Evolutionary conservation across 345 rosid species (phyloP), one percentile per base, ranked within the genome.

Genomic region (Crucihimalaya himalaica): DNA sequence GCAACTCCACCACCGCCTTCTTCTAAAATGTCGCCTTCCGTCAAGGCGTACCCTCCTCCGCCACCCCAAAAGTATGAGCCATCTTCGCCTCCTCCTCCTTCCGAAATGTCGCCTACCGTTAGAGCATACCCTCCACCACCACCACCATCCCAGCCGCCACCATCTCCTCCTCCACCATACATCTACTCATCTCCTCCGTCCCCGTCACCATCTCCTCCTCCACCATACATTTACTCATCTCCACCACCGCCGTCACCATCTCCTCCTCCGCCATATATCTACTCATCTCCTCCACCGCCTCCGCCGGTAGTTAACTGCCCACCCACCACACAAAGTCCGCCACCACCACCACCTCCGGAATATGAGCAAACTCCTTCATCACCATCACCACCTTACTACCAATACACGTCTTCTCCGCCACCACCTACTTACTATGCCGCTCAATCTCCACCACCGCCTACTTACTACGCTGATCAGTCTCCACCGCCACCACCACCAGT

Each of bases 81-180:
- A 40, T 39, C 70, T 65, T 5, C 67, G 2, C 76, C 70, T n/a
- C 68, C 74, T 3, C 69, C 80, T 63, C 66, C 79, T 34, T 69
- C 51, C 1, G 45, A 11, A 13, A 69, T 76, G 80, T 76, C 80
- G 0, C 80, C 80, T 19, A 13, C 75, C 12, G 51, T 53, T 18
- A 70, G 66, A 56, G 74, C 59, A 51, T 81, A 82, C 11, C 81
- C 86, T 7, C 42, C 81, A 4, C 85, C 85, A n/a, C 81, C 82
- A 16, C 51, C 23, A 42, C 16, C 60, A 65, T 4, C 85, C 0
- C 82, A 85, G 16, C 53, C 80, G 3, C 84, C 63, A 1, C 62
- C 56, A 4, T 39, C 43, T 28, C 55, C 57, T 52, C 57, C 60
- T 8, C 37, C 60, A 1, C 59, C 55, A 8, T 48, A 32, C 4